Evolutionary conservation across 2,329 filamentous ascomycete genomes (phyloP).

Genomic region (Aspergillus sp.): DNA sequence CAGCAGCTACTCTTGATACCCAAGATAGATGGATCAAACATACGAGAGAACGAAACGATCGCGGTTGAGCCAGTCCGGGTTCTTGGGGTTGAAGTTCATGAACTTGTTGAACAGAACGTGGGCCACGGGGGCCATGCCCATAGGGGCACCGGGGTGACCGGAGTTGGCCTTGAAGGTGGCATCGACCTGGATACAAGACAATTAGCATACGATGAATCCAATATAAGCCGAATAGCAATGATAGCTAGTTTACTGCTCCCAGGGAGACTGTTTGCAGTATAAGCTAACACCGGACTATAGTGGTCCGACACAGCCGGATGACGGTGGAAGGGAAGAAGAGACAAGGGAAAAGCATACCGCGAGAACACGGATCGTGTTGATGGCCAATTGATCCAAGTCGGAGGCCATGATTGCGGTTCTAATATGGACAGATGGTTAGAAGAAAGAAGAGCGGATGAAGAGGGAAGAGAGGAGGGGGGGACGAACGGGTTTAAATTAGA

Average conservation of each 20-base stretch:
- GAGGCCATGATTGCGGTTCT: slow-evolving; percentile 65
- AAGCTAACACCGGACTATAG: too few relatives aligned
- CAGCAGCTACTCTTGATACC: background rate
- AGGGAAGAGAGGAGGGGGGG: slow-evolving; percentile 4
- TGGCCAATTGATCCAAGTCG: slow-evolving; percentile 81
- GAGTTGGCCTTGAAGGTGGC: slow-evolving; percentile 94
- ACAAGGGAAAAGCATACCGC: slow-evolving; percentile 65
- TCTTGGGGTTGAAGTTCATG: slow-evolving; percentile 99
- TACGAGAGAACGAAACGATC: slow-evolving; percentile 99
- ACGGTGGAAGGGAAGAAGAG: slow-evolving; percentile 4
- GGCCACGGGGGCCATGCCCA: slow-evolving; percentile 91
- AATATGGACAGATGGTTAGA: slow-evolving; percentile 5
- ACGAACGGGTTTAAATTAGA: too few relatives aligned
- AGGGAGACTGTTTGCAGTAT: background rate
- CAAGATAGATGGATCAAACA: slow-evolving; percentile 42
- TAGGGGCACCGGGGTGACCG: slow-evolving; percentile 96
- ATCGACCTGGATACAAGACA: slow-evolving; percentile 68
- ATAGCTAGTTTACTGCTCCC: background rate
- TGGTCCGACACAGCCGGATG: background rate
- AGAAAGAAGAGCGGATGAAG: slow-evolving; percentile 11
- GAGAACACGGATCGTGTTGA: slow-evolving; percentile 97
- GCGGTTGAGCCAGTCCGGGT: slow-evolving; percentile 93
- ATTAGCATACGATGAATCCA: slow-evolving; percentile 4
- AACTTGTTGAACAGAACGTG: slow-evolving; percentile 99
- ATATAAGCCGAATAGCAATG: background rate